phyloP scores from a whole-genome alignment of 106 monocot genomes.

The Triglochin maritima region DNA sequence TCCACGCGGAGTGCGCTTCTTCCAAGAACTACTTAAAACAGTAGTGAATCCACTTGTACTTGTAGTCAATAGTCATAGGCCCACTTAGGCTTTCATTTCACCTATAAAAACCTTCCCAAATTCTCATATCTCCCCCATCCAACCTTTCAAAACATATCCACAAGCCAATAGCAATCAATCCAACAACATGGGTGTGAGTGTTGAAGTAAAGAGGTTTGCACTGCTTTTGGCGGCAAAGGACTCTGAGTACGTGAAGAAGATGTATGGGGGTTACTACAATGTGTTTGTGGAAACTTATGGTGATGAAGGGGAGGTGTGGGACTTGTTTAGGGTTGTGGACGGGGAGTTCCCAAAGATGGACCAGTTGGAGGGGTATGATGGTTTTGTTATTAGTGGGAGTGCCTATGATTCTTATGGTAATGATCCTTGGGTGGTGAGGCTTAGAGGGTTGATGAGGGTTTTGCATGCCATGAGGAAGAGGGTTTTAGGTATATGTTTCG shows the following conservation, averaged over 20 bases:
- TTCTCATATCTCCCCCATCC: no score
- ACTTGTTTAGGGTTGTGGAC: slow-evolving; percentile 59
- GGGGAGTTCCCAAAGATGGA: slow-evolving; percentile 58
- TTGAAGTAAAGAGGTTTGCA: slow-evolving; percentile 40
- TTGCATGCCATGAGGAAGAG: slow-evolving; percentile 52
- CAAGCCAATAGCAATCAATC: no score
- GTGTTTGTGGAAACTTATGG: slow-evolving; percentile 59
- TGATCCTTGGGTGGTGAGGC: slow-evolving; percentile 53
- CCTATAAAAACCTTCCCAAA: no score
- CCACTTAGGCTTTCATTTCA: no score
- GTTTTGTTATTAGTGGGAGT: slow-evolving; percentile 75
- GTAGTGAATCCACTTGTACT: no score
- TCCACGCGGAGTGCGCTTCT: no score
- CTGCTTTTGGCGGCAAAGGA: slow-evolving; percentile 55
- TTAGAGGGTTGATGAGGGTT: slow-evolving; percentile 44
- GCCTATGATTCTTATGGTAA: slow-evolving; percentile 61
- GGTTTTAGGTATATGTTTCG: slow-evolving; percentile 59
- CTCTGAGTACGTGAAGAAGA: slow-evolving; percentile 66
- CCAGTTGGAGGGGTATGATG: slow-evolving; percentile 45
- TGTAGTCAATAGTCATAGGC: no score
- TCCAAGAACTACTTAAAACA: no score
- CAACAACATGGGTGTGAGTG: no score
- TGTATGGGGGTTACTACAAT: slow-evolving; percentile 72
- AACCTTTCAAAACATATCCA: no score
- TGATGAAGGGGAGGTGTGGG: slow-evolving; percentile 58